Conservation (phyloP, 2,329 filamentous ascomycete genomes). For the Colletotrichum liaoningense region DNA sequence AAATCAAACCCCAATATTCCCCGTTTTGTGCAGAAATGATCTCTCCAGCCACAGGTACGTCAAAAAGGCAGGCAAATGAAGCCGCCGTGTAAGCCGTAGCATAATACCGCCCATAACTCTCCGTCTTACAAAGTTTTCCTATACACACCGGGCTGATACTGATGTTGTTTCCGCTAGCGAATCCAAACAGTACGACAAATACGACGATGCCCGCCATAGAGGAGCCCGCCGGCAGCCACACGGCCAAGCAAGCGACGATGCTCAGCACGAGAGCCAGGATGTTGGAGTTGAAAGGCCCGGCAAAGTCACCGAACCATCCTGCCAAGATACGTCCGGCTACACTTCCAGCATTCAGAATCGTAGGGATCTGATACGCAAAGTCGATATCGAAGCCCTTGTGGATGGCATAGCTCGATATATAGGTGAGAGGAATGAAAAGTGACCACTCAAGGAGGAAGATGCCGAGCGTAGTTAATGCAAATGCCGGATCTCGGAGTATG, state of each 20-base stretch:
- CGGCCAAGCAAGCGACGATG: constrained; percentile 71
- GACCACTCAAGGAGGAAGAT: constrained; percentile 81
- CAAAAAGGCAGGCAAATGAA: constrained; percentile 78
- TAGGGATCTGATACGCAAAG: constrained; percentile 82
- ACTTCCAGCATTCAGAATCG: constrained; percentile 85
- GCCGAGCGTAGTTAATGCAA: constrained; percentile 72
- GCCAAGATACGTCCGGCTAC: constrained; percentile 83
- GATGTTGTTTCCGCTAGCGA: constrained; percentile 83
- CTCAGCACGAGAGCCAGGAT: constrained; percentile 74
- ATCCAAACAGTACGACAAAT: constrained; percentile 83
- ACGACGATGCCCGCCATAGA: constrained; percentile 72
- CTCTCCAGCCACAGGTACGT: constrained; percentile 76
- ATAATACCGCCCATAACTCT: constrained; percentile 87
- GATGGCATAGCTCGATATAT: constrained; percentile 81
- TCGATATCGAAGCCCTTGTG: constrained; percentile 69
- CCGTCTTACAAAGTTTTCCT: constrained; percentile 82
- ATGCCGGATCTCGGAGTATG: constrained; percentile 72
- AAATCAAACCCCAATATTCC: constrained; percentile 73
- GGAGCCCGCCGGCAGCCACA: constrained; percentile 80
- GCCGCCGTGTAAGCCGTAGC: constrained; percentile 87
- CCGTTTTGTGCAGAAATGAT: constrained; percentile 68
- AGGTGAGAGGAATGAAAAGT: constrained; percentile 83
- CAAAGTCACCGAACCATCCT: constrained; percentile 80
- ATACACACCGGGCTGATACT: constrained; percentile 86
- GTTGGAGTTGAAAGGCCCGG: constrained; percentile 89